Base-by-base conservation (phyloP, 768 basidiomycete genomes). In the Cystofilobasidium bisporidii region DNA sequence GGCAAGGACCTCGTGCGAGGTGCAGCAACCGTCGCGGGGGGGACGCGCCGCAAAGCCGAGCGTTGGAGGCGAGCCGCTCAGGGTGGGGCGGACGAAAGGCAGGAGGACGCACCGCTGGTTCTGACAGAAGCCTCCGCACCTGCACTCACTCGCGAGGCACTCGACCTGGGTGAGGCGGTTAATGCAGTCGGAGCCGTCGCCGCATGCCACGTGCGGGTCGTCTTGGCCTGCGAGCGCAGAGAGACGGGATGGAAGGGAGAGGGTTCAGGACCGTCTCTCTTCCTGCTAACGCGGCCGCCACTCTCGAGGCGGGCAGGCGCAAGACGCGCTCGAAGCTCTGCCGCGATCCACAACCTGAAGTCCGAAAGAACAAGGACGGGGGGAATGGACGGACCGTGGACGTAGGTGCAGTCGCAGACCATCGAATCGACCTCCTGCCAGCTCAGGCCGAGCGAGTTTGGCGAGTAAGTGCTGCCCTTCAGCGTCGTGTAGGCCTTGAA, bases 91-190 rank as follows among this genome's bases (percentile, higher is more conserved):
- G 5, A n/a, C n/a, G n/a, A n/a, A n/a, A n/a, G n/a, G n/a, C n/a
- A n/a, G n/a, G n/a, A 28, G 26, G 28, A 77, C 82, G 73, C 73
- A 93, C 94, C 94, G 84, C 79, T 97, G 94, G 75, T 99, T 99
- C 75, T 86, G 87, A 76, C 96, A 99, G 72, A 86, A 81, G 10
- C 79, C 74, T 55, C 84, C 80, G 79, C 89, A 91, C 45, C 87
- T 84, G 79, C 96, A 99, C 72, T 97, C 92, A 45, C 83, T 87
- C 18, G 84, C 79, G n/a, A 93, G 78, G 78, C 96, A 99, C 78
- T 99, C 96, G 17, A 98, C 91, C 77, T 94, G 93, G 30, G 96
- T 93, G 70, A 98, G 83, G 67, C 92, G 83, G 78, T 98, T 99
- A 79, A 99, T 97, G 77, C 96, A 99, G 79, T 94, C 89, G 28